Conservation (phyloP, 2,329 filamentous ascomycete genomes). For the Paracoccidioides lutzii region DNA sequence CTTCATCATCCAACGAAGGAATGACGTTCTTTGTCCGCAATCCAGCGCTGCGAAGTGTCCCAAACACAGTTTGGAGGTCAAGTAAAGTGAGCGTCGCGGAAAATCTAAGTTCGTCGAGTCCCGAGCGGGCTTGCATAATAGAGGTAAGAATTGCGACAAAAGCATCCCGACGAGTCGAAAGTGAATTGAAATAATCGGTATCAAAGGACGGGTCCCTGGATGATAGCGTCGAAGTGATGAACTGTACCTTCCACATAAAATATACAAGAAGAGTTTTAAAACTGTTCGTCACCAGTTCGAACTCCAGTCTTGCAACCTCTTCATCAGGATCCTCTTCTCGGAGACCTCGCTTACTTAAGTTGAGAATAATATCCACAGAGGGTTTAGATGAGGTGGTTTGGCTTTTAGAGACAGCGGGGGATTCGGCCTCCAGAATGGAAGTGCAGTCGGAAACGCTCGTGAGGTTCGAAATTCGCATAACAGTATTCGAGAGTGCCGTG, state of each 20-base stretch:
- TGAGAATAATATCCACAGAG: slow-evolving; percentile 54
- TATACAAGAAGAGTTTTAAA: slow-evolving; percentile 72
- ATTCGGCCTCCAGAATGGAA: slow-evolving; percentile 53
- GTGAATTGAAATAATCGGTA: slow-evolving; percentile 51
- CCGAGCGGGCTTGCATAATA: slow-evolving; percentile 38
- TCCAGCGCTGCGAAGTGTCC: slow-evolving; percentile 48
- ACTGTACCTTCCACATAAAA: slow-evolving; percentile 82
- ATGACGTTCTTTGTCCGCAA: slow-evolving; percentile 28
- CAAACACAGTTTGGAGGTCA: slow-evolving; percentile 70
- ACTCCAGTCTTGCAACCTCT: slow-evolving; percentile 63
- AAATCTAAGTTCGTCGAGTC: slow-evolving; percentile 63
- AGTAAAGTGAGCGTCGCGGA: slow-evolving; percentile 64
- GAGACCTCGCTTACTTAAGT: slow-evolving; percentile 61
- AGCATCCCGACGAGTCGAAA: slow-evolving; percentile 48
- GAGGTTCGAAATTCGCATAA: slow-evolving; percentile 70
- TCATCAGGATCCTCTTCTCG: slow-evolving; percentile 51
- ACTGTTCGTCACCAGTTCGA: slow-evolving; percentile 61
- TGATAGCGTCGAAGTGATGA: slow-evolving; percentile 43
- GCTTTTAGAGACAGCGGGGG: slow-evolving; percentile 23
- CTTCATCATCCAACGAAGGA: slow-evolving; percentile 32
- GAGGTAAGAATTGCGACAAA: slow-evolving; percentile 38
- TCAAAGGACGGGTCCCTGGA: slow-evolving; percentile 43
- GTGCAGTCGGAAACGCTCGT: slow-evolving; percentile 67
- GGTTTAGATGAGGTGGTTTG: slow-evolving; percentile 27
- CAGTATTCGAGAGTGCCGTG: slow-evolving; percentile 56